Evolutionary conservation across 306 rosid species (phyloP).

Genomic region (Aeschynomene evenia): DNA sequence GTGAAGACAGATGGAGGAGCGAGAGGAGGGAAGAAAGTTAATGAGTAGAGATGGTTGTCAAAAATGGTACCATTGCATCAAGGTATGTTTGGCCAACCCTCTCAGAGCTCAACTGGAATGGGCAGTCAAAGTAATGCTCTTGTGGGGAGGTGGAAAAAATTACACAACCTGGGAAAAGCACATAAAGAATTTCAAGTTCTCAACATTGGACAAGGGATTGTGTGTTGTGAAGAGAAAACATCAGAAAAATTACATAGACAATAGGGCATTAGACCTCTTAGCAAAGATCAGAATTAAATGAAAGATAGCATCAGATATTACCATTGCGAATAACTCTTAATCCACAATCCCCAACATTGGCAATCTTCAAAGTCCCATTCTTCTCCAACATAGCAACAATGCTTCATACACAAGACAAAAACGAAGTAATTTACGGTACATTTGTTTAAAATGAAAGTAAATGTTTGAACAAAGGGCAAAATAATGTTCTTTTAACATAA

Average conservation of each 20-base stretch:
- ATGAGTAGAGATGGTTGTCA: background rate
- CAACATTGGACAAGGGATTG: background rate
- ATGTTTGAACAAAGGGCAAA: background rate
- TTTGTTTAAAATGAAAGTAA: background rate
- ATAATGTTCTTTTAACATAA: too few species aligned
- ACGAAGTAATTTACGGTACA: slow-evolving; percentile 3
- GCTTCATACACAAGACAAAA: slow-evolving; percentile 38
- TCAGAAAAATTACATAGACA: background rate
- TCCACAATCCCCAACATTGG: slow-evolving; percentile 95
- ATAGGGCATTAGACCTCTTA: slow-evolving; percentile 2
- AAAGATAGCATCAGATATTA: slow-evolving; percentile 34
- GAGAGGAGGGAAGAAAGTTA: background rate
- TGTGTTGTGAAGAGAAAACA: background rate
- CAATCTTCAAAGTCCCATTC: slow-evolving; percentile 77
- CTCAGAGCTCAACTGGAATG: slow-evolving; percentile 86
- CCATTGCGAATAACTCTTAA: slow-evolving; percentile 74
- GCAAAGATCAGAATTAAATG: slow-evolving; percentile 1
- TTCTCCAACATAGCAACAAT: slow-evolving; percentile 82
- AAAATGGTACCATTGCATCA: slow-evolving; percentile 68
- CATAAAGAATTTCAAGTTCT: slow-evolving; percentile 20
- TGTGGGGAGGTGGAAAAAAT: slow-evolving; percentile 80
- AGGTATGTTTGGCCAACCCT: slow-evolving; percentile 82
- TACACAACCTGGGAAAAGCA: slow-evolving; percentile 48
- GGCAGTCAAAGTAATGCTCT: slow-evolving; percentile 94
- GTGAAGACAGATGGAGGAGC: background rate